Conservation (phyloP, 2,329 filamentous ascomycete species). For the Pseudogymnoascus sp. region DNA sequence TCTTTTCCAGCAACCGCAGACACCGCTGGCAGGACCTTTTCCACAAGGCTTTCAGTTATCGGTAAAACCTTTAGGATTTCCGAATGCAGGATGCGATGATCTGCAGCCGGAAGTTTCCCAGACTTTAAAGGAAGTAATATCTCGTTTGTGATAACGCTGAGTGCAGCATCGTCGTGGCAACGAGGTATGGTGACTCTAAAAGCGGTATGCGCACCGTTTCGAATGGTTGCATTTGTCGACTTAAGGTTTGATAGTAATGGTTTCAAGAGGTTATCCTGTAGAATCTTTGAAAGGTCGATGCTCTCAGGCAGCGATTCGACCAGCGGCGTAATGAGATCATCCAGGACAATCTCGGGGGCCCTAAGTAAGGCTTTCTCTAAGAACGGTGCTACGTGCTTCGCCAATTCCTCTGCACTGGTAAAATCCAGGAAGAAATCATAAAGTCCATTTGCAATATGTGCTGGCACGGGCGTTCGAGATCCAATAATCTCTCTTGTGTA, state of each 20-base stretch:
- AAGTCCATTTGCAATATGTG: constrained; percentile 65
- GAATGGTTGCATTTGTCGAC: constrained; percentile 73
- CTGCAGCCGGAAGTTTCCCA: constrained; percentile 74
- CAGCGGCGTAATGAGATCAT: constrained; percentile 68
- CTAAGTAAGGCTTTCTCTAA: constrained; percentile 84
- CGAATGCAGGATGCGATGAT: constrained; percentile 76
- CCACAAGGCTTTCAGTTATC: constrained; percentile 52
- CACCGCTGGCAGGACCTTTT: constrained; percentile 59
- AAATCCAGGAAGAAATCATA: constrained; percentile 77
- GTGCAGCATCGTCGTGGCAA: constrained; percentile 47
- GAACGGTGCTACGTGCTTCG: constrained; percentile 66
- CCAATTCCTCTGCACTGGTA: constrained; percentile 64
- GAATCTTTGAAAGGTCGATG: constrained; percentile 69
- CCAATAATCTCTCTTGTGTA: constrained; percentile 79
- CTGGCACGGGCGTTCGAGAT: constrained; percentile 63
- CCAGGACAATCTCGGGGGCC: constrained; percentile 81
- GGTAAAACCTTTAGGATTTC: constrained; percentile 67
- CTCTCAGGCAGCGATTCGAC: constrained; percentile 59
- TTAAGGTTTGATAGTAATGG: constrained; percentile 85
- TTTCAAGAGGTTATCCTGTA: constrained; percentile 70
- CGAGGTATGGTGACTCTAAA: constrained; percentile 63
- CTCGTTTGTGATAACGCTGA: constrained; percentile 68
- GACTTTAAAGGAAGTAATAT: constrained; percentile 71
- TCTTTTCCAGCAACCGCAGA: constrained; percentile 70
- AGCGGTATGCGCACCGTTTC: constrained; percentile 65